Base-by-base conservation (phyloP, 352 stramenopile species). In the Nothophytophthora sp. region DNA sequence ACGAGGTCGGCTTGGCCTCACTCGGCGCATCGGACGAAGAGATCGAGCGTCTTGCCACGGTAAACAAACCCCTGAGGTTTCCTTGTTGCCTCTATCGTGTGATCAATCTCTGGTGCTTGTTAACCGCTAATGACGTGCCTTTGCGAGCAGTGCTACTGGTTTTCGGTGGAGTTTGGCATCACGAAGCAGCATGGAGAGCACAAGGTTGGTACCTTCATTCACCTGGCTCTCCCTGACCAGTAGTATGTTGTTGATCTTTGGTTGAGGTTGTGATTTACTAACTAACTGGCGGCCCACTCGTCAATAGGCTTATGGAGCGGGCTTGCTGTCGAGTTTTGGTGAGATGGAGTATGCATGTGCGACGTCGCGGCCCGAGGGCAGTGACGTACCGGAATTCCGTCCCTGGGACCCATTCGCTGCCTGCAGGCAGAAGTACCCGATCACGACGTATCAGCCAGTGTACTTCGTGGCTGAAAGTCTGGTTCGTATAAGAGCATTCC, bases 101-200 rank as follows among this genome's bases (percentile, higher is more conserved):
- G n/a, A n/a, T n/a, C n/a, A n/a, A n/a, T n/a, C n/a, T n/a, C n/a
- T n/a, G n/a, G n/a, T 24, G 34, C 34, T 3, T 40, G 34, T 22
- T 25, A 11, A 40, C 4, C 25, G 18, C 10, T 51, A 44, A 53
- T 29, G 50, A 24, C 41, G 12, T 32, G 20, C 41, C 3, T 12
- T 11, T 51, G 25, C 41, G 44, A 44, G 3, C 46, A 91, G 59
- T 98, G 93, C 76, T 99, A 99, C 78, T 99, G 96, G 96, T 97
- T 98, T 78, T 98, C 92, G 8, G 96, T 99, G 13, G 97, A 99
- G 74, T 99, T 99, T 55, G 97, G 97, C 7, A 40, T 99, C 25
- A 98, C 88, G 58, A 88, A 90, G 51, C 85, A 99, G 62, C 81
- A 90, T 60, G 93, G 90, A 9, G 81, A 95, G 47, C 86, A 95